Evolutionary conservation across 306 rosid species (phyloP).

Genomic region (Senna siamea): DNA sequence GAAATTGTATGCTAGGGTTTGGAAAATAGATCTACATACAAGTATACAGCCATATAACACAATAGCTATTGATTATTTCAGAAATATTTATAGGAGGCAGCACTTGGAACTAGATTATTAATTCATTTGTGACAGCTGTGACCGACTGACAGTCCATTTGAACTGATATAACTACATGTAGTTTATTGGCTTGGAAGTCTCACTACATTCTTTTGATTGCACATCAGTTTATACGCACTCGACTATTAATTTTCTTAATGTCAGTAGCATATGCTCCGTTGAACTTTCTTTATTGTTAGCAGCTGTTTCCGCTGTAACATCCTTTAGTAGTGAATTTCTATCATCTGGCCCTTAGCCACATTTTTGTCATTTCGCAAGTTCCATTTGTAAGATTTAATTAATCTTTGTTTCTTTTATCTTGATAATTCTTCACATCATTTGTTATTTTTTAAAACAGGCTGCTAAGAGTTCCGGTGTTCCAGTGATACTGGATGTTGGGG

Average conservation of each 20-base stretch:
- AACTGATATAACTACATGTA: not conserved
- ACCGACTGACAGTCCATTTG: not conserved
- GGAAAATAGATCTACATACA: no score
- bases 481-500: conserved; percentile 88
- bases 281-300: not conserved
- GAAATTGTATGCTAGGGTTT: not conserved
- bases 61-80: no score
- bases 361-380: conserved; percentile 12
- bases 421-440: conserved; percentile 15
- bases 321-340: conserved; percentile 6
- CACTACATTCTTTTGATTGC: not conserved
- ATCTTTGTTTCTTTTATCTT: not conserved
- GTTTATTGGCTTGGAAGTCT: not conserved
- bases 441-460: conserved; percentile 53
- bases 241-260: not conserved
- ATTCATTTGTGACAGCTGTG: not conserved
- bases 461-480: conserved; percentile 83
- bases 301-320: conserved; percentile 21
- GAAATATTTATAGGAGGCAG: not conserved
- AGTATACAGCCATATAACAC: no score
- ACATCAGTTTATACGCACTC: not conserved
- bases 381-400: not conserved
- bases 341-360: not conserved
- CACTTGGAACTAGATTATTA: not conserved
- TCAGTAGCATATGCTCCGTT: not conserved